Conservation (phyloP, 2,329 filamentous ascomycete genomes). For the Talaromyces sp. region DNA sequence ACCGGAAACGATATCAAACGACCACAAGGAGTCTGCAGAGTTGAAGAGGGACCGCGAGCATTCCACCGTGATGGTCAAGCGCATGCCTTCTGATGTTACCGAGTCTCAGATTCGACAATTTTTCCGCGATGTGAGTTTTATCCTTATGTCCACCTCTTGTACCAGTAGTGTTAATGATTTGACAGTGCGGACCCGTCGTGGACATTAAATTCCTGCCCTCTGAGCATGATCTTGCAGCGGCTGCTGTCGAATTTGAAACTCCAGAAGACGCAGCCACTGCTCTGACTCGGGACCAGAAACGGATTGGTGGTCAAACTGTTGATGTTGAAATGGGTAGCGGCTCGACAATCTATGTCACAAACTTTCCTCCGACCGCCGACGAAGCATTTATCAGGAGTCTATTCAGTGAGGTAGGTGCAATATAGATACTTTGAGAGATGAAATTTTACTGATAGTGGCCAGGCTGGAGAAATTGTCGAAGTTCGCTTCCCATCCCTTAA, state of each 20-base stretch:
- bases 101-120: constrained; percentile 78
- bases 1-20: constrained; percentile 35
- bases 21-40: constrained; percentile 29
- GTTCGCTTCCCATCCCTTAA: constrained; percentile 90
- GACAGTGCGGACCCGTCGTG: constrained; percentile 75
- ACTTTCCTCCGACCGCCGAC: constrained; percentile 65
- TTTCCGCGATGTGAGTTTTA: constrained; percentile 65
- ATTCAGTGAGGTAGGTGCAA: constrained; percentile 50
- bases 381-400: constrained; percentile 54
- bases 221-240: constrained; percentile 60
- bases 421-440: not conserved
- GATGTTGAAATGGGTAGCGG: constrained; percentile 70
- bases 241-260: constrained; percentile 79
- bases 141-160: not conserved
- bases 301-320: constrained; percentile 69
- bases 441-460: constrained; percentile 19
- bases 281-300: constrained; percentile 75
- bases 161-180: constrained; percentile 16
- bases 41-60: constrained; percentile 85
- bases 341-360: constrained; percentile 83
- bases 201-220: constrained; percentile 67
- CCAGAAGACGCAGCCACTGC: constrained; percentile 78
- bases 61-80: constrained; percentile 75
- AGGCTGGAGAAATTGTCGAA: constrained; percentile 76
- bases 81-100: constrained; percentile 66